These are phyloP conservation scores for Dendrothele bispora DNA, from an alignment of 768 basidiomycete species.

Conservation along the genomic window DNA sequence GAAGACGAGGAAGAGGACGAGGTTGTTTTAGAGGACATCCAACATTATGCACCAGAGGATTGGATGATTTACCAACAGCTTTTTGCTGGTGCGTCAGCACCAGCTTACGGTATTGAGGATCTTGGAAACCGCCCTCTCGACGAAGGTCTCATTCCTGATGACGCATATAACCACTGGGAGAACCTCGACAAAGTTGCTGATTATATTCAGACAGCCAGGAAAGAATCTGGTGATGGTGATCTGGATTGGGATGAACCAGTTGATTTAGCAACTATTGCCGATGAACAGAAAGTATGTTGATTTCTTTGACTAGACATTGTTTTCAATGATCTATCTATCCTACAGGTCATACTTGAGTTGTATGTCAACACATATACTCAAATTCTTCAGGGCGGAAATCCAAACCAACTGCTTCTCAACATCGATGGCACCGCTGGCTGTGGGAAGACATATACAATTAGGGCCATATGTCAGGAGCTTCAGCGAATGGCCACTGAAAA, in stretches of 20 bases:
- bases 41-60: no score
- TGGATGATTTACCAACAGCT: constrained; percentile 2
- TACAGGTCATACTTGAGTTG: neutral
- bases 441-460: constrained; percentile 11
- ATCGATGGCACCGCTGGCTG: constrained; percentile 11
- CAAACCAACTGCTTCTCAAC: neutral
- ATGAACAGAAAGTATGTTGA: no score
- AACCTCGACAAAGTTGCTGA: neutral
- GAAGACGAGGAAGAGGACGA: no score
- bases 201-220: neutral
- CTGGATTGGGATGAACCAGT: neutral
- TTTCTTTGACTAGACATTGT: no score
- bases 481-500: neutral
- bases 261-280: neutral
- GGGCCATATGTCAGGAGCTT: constrained; percentile 7
- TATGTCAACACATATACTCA: neutral
- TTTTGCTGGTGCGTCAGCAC: neutral
- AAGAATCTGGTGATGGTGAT: neutral
- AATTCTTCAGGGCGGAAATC: neutral
- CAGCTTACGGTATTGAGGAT: neutral
- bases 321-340: no score
- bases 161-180: constrained; percentile 1
- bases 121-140: constrained; percentile 11
- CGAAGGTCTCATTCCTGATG: constrained; percentile 3
- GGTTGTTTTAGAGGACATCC: no score